Evolutionary conservation across 2,329 filamentous ascomycete genomes (phyloP).

Genomic region (Colletotrichum ledebouriae): DNA sequence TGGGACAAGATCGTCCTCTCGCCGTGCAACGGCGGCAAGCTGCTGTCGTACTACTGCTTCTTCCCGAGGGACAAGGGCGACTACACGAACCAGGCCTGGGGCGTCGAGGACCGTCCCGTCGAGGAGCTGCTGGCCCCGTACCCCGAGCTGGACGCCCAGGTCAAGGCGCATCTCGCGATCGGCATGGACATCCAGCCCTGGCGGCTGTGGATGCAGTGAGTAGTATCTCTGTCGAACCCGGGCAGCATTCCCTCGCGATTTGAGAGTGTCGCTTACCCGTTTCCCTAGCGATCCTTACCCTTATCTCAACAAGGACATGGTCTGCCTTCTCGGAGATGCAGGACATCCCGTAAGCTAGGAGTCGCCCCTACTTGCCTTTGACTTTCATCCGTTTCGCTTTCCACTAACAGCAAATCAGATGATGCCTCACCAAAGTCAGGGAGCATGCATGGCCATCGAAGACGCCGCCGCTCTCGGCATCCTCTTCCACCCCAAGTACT

Average conservation of each 20-base stretch:
- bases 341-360: conserved; percentile 67
- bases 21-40: conserved; percentile 74
- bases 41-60: conserved; percentile 79
- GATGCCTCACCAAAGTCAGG: conserved; percentile 75
- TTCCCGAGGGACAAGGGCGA: conserved; percentile 72
- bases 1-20: conserved; percentile 80
- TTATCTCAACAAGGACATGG: conserved; percentile 64
- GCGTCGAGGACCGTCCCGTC: conserved; percentile 62
- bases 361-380: background rate
- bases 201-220: conserved; percentile 72
- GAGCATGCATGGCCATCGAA: conserved; percentile 77
- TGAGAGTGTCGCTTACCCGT: background rate
- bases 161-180: conserved; percentile 69
- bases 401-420: conserved; percentile 28
- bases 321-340: conserved; percentile 75
- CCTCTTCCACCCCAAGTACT: conserved; percentile 65
- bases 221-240: conserved; percentile 11
- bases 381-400: background rate
- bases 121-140: conserved; percentile 73
- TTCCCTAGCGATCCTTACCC: conserved; percentile 62
- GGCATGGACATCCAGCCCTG: conserved; percentile 74
- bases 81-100: conserved; percentile 73
- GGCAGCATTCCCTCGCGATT: background rate
- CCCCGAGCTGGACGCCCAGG: conserved; percentile 69
- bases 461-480: conserved; percentile 74